phyloP scores from a whole-genome alignment of 192 early-diverging fungal species.

The Coemansia javaensis region DNA sequence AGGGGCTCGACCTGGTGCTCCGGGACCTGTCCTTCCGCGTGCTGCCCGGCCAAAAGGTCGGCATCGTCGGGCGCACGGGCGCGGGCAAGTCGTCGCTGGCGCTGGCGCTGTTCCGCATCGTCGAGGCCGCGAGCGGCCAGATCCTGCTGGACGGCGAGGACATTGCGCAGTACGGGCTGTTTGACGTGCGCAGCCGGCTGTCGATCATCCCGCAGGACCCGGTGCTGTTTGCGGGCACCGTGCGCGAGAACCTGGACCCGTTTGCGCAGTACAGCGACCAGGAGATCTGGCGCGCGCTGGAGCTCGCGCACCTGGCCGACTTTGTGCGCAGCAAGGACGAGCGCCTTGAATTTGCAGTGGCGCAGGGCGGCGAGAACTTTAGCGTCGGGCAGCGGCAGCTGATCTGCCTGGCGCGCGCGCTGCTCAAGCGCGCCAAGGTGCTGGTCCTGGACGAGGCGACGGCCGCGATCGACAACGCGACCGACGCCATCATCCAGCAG shows the following conservation, averaged over 20 bases:
- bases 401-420: conserved; percentile 72
- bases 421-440: conserved; percentile 65
- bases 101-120: conserved; percentile 72
- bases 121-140: conserved; percentile 58
- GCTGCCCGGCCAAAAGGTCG: conserved; percentile 54
- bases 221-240: conserved; percentile 63
- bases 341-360: conserved; percentile 26
- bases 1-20: conserved; percentile 51
- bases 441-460: conserved; percentile 70
- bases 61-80: conserved; percentile 66
- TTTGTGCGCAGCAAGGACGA: conserved; percentile 15
- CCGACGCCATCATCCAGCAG: conserved; percentile 57
- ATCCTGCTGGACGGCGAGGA: conserved; percentile 77
- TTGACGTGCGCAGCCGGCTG: conserved; percentile 66
- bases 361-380: conserved; percentile 67
- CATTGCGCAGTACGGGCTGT: conserved; percentile 67
- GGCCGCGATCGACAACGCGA: conserved; percentile 33
- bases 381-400: conserved; percentile 84
- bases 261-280: conserved; percentile 64
- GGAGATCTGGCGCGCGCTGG: conserved; percentile 60
- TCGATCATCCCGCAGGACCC: conserved; percentile 82
- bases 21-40: conserved; percentile 36
- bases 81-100: conserved; percentile 77
- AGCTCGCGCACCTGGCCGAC: conserved; percentile 53
- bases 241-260: conserved; percentile 84